Conservation (phyloP, 352 stramenopile species). For the Aphanomyces euteiches region DNA sequence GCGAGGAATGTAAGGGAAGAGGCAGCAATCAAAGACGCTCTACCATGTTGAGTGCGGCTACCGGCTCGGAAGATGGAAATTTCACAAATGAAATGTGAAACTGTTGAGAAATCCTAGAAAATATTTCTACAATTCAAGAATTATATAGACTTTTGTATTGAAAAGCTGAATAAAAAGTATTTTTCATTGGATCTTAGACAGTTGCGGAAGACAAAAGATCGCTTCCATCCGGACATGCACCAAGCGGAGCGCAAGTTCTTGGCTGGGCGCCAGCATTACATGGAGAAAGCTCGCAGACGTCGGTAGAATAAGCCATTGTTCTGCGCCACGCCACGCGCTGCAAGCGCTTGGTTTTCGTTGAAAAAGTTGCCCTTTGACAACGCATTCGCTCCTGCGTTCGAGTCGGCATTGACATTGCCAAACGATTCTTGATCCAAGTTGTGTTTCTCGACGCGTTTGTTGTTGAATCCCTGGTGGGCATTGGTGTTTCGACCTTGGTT, state of each 20-base stretch:
- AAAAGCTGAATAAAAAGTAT: too few relatives aligned
- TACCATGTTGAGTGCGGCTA: neutral
- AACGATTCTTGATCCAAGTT: neutral
- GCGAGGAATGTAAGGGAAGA: neutral
- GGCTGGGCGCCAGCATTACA: too few relatives aligned
- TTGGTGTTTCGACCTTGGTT: neutral
- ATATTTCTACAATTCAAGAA: neutral
- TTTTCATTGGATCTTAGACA: too few relatives aligned
- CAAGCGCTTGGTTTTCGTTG: neutral
- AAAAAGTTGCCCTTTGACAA: constrained; percentile 1
- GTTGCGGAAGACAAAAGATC: too few relatives aligned
- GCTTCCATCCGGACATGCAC: too few relatives aligned
- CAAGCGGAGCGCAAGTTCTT: too few relatives aligned
- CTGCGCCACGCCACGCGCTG: neutral
- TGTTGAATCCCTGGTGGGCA: neutral
- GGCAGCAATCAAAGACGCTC: neutral
- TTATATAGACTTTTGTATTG: neutral
- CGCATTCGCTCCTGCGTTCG: neutral
- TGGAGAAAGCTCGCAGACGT: neutral
- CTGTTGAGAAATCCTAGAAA: neutral
- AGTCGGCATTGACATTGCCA: neutral
- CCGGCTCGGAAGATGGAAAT: neutral
- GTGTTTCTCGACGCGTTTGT: neutral
- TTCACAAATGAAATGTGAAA: neutral
- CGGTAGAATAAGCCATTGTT: neutral